Evolutionary conservation across 352 stramenopile species (phyloP).

Genomic region (Albugo laibachii): DNA sequence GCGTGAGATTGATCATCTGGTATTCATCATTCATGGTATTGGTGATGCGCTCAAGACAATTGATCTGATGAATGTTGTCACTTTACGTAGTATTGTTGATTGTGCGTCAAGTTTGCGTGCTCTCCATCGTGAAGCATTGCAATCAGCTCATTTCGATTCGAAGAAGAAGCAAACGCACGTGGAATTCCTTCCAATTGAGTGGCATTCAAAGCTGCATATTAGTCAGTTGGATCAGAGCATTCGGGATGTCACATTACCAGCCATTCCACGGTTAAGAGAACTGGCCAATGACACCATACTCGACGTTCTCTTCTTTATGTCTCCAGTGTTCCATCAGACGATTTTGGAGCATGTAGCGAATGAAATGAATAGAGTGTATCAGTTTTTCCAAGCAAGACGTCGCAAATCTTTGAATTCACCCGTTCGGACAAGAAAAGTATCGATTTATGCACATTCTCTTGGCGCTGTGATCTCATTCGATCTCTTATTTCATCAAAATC

Average conservation of each 20-base stretch:
- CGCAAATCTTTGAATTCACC: constrained; percentile 6
- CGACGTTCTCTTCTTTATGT: constrained; percentile 88
- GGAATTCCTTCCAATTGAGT: constrained; percentile 73
- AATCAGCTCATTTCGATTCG: constrained; percentile 44
- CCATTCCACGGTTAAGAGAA: constrained; percentile 81
- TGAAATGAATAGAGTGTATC: constrained; percentile 82
- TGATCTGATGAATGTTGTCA: constrained; percentile 70
- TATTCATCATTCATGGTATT: constrained; percentile 80
- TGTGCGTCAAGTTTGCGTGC: constrained; percentile 42
- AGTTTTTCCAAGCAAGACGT: constrained; percentile 46
- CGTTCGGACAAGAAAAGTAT: constrained; percentile 40
- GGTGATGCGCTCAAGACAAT: constrained; percentile 76
- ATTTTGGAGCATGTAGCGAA: constrained; percentile 82
- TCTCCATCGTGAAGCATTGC: constrained; percentile 40
- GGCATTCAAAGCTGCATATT: constrained; percentile 74
- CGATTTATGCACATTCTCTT: constrained; percentile 74
- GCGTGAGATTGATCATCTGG: constrained; percentile 61
- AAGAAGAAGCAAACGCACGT: constrained; percentile 8
- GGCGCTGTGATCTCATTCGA: constrained; percentile 86
- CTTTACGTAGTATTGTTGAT: constrained; percentile 64
- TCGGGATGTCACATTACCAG: constrained; percentile 48
- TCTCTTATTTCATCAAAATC: constrained; percentile 55
- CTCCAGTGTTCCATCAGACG: constrained; percentile 78
- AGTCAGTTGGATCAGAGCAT: constrained; percentile 48
- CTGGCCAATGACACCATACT: constrained; percentile 87